These are phyloP conservation scores for Cyberlindnera suaveolens DNA, from an alignment of 805 yeast genomes.

Conservation along the genomic window DNA sequence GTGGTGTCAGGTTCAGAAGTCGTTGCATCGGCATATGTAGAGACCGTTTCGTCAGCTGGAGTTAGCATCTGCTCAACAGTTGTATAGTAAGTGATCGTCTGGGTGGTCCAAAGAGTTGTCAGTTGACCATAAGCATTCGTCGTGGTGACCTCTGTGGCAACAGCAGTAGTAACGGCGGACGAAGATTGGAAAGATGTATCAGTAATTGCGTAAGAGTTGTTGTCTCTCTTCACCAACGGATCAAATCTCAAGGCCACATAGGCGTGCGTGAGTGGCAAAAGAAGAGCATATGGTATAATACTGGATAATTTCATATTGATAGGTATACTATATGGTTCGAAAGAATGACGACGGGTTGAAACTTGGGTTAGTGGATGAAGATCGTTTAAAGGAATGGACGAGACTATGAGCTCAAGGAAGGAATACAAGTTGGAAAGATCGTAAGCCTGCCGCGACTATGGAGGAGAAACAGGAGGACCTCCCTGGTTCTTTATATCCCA, in stretches of 20 bases:
- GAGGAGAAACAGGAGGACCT: background rate
- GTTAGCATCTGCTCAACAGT: slow-evolving; percentile 45
- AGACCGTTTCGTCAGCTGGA: slow-evolving; percentile 7
- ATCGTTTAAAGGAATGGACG: slow-evolving; percentile 25
- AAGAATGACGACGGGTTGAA: no score
- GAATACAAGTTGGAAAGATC: background rate
- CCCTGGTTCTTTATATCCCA: background rate
- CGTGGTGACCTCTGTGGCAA: slow-evolving; percentile 19
- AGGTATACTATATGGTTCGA: background rate
- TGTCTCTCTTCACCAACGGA: slow-evolving; percentile 18
- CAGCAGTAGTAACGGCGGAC: slow-evolving; percentile 14
- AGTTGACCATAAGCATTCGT: slow-evolving; percentile 26
- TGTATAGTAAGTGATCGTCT: slow-evolving; percentile 33
- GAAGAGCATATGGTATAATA: slow-evolving; percentile 12
- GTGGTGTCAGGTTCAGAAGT: slow-evolving; percentile 26
- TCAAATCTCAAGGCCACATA: slow-evolving; percentile 22
- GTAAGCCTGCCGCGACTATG: no score
- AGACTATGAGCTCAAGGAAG: slow-evolving; percentile 18
- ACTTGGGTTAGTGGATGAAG: background rate
- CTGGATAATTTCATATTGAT: slow-evolving; percentile 11
- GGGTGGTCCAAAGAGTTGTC: slow-evolving; percentile 38
- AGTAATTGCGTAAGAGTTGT: slow-evolving; percentile 4
- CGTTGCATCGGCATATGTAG: slow-evolving; percentile 6
- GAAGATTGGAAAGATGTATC: slow-evolving; percentile 3
- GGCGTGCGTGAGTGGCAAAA: slow-evolving; percentile 16